Evolutionary conservation across 441 rosid species (phyloP), one percentile per base, ranked within the genome.

Genomic region (Gossypium davidsonii): DNA sequence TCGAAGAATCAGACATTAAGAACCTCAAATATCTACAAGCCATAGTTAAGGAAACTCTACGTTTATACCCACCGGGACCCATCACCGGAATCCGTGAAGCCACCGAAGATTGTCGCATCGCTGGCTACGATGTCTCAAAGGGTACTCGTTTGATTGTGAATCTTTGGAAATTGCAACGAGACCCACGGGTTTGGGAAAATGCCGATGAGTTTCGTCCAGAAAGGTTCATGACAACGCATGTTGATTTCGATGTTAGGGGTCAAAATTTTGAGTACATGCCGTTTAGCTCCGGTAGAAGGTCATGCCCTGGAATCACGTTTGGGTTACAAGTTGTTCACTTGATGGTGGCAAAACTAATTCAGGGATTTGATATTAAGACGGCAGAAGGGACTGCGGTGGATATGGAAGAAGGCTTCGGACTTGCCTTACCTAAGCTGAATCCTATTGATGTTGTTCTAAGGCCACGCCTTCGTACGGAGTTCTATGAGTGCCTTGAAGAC

Each of bases 1-100:
- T 81, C 6, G 76, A 82, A 25, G 91, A 87, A 64, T 83, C 84
- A 6, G 86, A 87, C 42, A 75, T 85, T 12, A 25, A 14, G 55
- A 75, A 76, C 66, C 75, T 87, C 58, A 85, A 73, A 28, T 83
- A 75, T 79, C 31, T 85, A 46, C 83, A 81, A 74, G 87, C 89
- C 71, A 74, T 85, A 17, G 76, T 87, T 61, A 87, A 87, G 34
- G 91, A 87, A 79, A 72, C 84, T 42, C 71, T 84, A 12, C 83
- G 91, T 0, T 77, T 87, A 4, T 74, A 83, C 61, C 88, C 86
- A 6, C 82, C 83, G 1, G 88, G 83, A 14, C 89, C 89, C 26
- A 28, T 84, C 12, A 72, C 86, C 2, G 79, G 76, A 1, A 64
- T 61, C 1, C 83, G 72, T 0, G 77, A 78, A 18, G 74, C 76